Conservation (phyloP, 2,329 filamentous ascomycete species). For the Chaetomium sp. region DNA sequence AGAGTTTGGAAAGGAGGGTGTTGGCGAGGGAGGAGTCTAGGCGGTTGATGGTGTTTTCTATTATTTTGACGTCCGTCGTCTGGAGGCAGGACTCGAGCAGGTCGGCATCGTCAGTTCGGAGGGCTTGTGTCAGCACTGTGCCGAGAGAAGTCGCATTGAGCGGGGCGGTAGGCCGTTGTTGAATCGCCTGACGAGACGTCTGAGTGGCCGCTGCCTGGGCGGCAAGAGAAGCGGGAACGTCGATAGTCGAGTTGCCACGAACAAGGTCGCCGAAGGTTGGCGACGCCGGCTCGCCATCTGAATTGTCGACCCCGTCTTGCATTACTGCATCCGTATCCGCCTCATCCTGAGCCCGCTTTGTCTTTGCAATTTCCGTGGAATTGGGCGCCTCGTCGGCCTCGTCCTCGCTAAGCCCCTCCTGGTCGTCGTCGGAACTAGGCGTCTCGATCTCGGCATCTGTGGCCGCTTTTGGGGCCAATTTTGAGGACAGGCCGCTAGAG, state of each 20-base stretch:
- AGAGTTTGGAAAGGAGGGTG: slow-evolving; percentile 77
- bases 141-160: slow-evolving; percentile 75
- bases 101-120: slow-evolving; percentile 86
- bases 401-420: slow-evolving; percentile 39
- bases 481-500: slow-evolving; percentile 45
- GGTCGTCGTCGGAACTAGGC: slow-evolving; percentile 48
- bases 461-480: slow-evolving; percentile 27
- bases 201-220: slow-evolving; percentile 38
- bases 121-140: slow-evolving; percentile 89
- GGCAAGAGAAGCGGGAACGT: slow-evolving; percentile 67
- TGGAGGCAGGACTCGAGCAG: slow-evolving; percentile 92
- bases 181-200: slow-evolving; percentile 39
- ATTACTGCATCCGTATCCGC: slow-evolving; percentile 32
- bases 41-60: slow-evolving; percentile 86
- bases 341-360: slow-evolving; percentile 34
- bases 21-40: slow-evolving; percentile 84
- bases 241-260: slow-evolving; percentile 68
- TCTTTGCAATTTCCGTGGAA: slow-evolving; percentile 29
- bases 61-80: slow-evolving; percentile 71
- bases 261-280: slow-evolving; percentile 89
- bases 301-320: slow-evolving; percentile 39
- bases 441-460: slow-evolving; percentile 59
- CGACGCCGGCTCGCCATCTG: slow-evolving; percentile 50
- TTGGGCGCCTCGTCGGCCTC: slow-evolving; percentile 20
- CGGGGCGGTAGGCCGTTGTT: slow-evolving; percentile 58